Base-by-base conservation (phyloP, 371 early-diverging fungal genomes). In the Lichtheimia ramosa region DNA sequence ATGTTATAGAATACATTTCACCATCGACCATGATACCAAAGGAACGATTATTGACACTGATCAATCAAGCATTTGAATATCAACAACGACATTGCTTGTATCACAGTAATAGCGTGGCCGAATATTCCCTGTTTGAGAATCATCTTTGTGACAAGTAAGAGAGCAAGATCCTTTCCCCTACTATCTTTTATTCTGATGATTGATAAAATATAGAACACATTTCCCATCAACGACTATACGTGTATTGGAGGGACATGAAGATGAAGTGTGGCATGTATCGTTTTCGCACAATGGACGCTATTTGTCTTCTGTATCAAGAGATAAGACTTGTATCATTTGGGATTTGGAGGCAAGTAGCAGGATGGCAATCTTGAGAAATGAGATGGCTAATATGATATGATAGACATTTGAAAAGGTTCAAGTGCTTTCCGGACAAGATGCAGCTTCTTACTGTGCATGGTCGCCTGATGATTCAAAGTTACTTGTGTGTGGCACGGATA, bases 241-340 rank as follows among this genome's bases (percentile, higher is more conserved):
- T 43, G 74, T 88, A 3, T 71, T 97, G 6, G 74, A 75, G 18
- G 92, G 87, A 8, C 99, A 97, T 66, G 66, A 71, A 2, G 95
- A 97, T 68, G 98, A 98, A 71, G 96, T 98, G 0, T 98, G 99
- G 99, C 92, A 90, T 64, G 75, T 96, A 41, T 79, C 88, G 3
- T 97, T 97, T 66, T 96, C 96, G 4, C 88, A 91, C 43, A 79
- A 87, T 63, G 98, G 97, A 16, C 73, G 71, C 25, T 89, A 84
- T 61, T 73, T 98, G 16, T 97, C 96, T 4, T 95, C 96, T 1
- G 93, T 92, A 1, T 94, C 96, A 20, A 89, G 89, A 64, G 98
- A 98, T 73, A 79, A 79, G 39, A 87, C 89, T 14, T 85, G 88
- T 49, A 93, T 92, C 43, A 87, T 98, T 25, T 98, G 98, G 98